Conservation (phyloP, 148 eudicot genomes). For the Mesembryanthemum crystallinum region DNA sequence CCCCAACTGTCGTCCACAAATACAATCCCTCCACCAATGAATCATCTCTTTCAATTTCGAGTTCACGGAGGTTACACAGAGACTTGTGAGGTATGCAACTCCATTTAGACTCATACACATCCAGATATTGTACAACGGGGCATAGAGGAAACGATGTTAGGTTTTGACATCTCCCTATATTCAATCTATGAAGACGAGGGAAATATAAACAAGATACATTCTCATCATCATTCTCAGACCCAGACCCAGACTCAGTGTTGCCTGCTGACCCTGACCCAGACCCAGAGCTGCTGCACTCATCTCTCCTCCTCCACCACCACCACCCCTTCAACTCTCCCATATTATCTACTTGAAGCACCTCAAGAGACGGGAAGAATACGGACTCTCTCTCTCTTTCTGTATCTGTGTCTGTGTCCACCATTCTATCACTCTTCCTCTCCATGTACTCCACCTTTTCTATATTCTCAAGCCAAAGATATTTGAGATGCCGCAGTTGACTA, state of each 20-base stretch:
- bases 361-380: slow-evolving; percentile 18
- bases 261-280: too few relatives aligned
- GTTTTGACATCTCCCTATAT: background rate
- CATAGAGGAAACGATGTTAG: background rate
- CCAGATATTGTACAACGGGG: background rate
- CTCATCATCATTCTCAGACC: too few relatives aligned
- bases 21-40: background rate
- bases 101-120: background rate
- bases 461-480: background rate
- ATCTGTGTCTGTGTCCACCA: background rate
- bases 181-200: background rate
- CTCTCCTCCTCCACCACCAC: background rate
- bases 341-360: background rate
- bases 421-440: background rate
- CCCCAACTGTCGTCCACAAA: too few relatives aligned
- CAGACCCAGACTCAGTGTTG: too few relatives aligned
- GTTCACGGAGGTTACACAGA: too few relatives aligned
- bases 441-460: slow-evolving; percentile 10
- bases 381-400: background rate
- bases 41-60: background rate
- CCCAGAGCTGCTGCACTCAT: background rate
- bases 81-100: too few relatives aligned
- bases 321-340: slow-evolving; percentile 17
- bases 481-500: slow-evolving; percentile 13
- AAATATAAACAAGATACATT: too few relatives aligned